Base-by-base conservation (phyloP, 257 asterid genomes). In the Salvia splendens region DNA sequence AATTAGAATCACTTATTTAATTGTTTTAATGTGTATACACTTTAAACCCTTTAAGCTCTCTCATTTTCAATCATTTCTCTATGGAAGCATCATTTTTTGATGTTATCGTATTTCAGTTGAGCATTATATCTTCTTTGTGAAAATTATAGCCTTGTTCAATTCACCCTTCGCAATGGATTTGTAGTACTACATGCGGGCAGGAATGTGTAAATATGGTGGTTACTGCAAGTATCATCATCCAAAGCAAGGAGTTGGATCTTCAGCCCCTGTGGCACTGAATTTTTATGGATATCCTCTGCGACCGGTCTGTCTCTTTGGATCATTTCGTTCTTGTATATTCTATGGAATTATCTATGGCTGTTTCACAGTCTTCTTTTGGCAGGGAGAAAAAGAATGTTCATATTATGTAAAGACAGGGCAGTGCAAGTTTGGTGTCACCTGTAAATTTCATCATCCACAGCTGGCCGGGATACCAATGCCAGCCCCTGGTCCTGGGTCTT, bases 141-240 rank as follows among this genome's bases (percentile, higher is more conserved):
- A 58, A 58, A 33, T 45, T 28, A 11, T 42, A 15, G 12, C 15
- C 40, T 78, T 65, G 45, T 64, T 48, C 62, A 55, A 50, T 28
- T 59, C 70, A 68, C 53, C 49, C 33, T 81, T 72, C 70, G 68
- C 65, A 32, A 63, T 78, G 74, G 61, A 79, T 67, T 76, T 81
- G 81, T 78, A 94, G 97, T 83, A 88, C 85, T 94, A 80, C 78
- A 87, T 94, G 95, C 87, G 86, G 74, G 91, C 95, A 20, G 95
- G 99, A 68, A 83, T 71, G 82, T 94, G 99, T 81, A 91, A 88
- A 81, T 94, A 77, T 74, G 99, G 99, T 74, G 75, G 85, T 49
- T 90, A 97, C 75, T 93, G 99, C 92, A 93, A 90, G 79, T 93
- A 88, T 69, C 84, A 93, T 82, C 99, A 93, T 76, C 99, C 99